Evolutionary conservation across 2,329 filamentous ascomycete genomes (phyloP).

Genomic region (Colletotrichum sp.): DNA sequence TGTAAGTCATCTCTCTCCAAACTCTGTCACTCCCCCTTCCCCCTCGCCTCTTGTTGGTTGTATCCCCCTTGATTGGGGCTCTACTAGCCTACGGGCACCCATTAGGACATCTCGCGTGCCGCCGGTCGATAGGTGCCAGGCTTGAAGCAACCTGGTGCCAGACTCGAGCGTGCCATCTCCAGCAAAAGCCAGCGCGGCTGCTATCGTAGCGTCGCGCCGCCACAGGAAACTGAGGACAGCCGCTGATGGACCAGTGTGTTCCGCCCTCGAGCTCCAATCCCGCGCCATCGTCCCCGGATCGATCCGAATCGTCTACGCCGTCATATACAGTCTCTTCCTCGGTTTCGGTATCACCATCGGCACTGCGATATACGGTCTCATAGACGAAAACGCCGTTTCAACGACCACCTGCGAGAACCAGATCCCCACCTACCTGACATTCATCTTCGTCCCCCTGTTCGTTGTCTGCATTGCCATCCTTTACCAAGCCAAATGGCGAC

Average conservation of each 20-base stretch:
- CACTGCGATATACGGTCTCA: conserved; percentile 65
- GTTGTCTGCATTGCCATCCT: conserved; percentile 76
- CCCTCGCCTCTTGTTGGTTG: neutral
- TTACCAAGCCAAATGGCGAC: conserved; percentile 83
- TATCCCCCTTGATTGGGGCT: neutral
- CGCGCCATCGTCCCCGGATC: conserved; percentile 73
- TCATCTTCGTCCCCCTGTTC: conserved; percentile 77
- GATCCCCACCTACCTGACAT: conserved; percentile 54
- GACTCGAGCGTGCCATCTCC: neutral
- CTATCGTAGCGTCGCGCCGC: neutral
- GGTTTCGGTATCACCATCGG: conserved; percentile 76
- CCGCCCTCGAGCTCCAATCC: conserved; percentile 69
- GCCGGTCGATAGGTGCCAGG: neutral
- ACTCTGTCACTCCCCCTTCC: neutral
- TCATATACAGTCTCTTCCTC: conserved; percentile 75
- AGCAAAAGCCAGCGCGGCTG: neutral
- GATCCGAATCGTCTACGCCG: conserved; percentile 76
- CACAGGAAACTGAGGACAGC: conserved; percentile 14
- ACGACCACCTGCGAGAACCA: conserved; percentile 46
- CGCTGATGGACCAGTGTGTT: conserved; percentile 46
- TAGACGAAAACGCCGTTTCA: conserved; percentile 59
- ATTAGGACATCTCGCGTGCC: neutral
- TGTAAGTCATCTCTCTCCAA: conserved; percentile 36
- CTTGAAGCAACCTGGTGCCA: neutral
- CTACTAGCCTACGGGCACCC: neutral